phyloP scores from a whole-genome alignment of 1,284 basidiomycete genomes.

The Flammula alnicola region DNA sequence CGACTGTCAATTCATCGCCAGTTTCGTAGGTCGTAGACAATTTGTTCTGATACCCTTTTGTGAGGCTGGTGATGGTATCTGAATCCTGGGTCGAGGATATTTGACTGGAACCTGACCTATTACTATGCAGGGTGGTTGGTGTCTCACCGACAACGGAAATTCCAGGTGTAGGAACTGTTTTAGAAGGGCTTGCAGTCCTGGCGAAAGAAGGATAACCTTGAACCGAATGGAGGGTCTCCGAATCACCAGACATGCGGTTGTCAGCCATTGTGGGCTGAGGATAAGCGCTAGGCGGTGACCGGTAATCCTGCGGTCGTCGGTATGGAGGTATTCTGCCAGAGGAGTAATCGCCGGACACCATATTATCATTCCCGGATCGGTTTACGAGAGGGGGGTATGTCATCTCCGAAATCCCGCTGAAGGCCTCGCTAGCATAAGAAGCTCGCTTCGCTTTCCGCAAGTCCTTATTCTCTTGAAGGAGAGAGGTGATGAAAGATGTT shows the following conservation, averaged over 20 bases:
- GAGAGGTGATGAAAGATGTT: slow-evolving; percentile 62
- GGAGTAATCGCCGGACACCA: too few species aligned
- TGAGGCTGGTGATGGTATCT: slow-evolving; percentile 24
- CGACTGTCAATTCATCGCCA: slow-evolving; percentile 17
- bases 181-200: slow-evolving; percentile 32
- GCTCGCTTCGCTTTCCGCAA: slow-evolving; percentile 30
- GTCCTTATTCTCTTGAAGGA: slow-evolving; percentile 51
- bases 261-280: slow-evolving; percentile 22
- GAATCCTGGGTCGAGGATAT: slow-evolving; percentile 23
- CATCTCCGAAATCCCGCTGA: slow-evolving; percentile 55
- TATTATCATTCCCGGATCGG: slow-evolving; percentile 9
- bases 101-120: slow-evolving; percentile 22
- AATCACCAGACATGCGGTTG: slow-evolving; percentile 27
- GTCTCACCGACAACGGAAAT: slow-evolving; percentile 36
- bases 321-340: slow-evolving; percentile 10
- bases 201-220: slow-evolving; percentile 30
- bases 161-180: slow-evolving; percentile 20
- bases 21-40: slow-evolving; percentile 24
- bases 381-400: slow-evolving; percentile 48
- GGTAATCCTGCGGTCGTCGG: slow-evolving; percentile 31
- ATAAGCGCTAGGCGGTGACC: slow-evolving; percentile 40
- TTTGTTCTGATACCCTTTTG: slow-evolving; percentile 24
- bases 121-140: slow-evolving; percentile 32
- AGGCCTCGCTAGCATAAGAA: slow-evolving; percentile 42
- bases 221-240: slow-evolving; percentile 29